phyloP scores from a whole-genome alignment of 2,329 filamentous ascomycete species.

The Lachnellula cervina region DNA sequence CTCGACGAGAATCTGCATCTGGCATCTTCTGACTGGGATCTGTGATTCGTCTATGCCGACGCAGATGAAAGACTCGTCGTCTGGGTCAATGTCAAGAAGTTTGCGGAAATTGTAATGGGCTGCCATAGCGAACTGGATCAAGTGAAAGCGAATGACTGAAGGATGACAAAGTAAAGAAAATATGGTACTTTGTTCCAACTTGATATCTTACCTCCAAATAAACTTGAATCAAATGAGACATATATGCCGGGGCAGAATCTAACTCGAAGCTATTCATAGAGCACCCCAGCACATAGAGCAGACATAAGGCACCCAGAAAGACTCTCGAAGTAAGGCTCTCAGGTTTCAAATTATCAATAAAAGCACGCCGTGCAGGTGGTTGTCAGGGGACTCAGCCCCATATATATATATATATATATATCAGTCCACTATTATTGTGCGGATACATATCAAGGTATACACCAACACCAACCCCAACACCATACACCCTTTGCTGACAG shows the following conservation, averaged over 20 bases:
- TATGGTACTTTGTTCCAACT: background rate
- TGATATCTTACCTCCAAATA: background rate
- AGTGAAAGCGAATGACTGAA: background rate
- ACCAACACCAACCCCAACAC: too few species aligned
- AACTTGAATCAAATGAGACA: background rate
- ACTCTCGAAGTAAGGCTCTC: background rate
- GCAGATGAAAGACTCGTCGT: background rate
- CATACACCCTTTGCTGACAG: background rate
- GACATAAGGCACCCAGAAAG: background rate
- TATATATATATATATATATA: too few species aligned
- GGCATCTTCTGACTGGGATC: background rate
- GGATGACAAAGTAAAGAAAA: background rate
- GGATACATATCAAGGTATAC: too few species aligned
- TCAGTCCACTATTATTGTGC: background rate
- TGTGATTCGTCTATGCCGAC: background rate
- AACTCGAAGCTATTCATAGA: background rate
- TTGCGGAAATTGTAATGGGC: slow-evolving; percentile 2
- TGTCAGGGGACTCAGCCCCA: background rate
- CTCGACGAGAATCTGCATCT: background rate
- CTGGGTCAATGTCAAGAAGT: slow-evolving; percentile 1
- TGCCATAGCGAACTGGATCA: background rate
- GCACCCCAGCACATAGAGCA: background rate
- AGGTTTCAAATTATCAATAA: background rate
- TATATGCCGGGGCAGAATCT: background rate
- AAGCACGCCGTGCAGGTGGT: background rate